phyloP scores from a whole-genome alignment of 108 stramenopile species.

The Conticribra guillardii region DNA sequence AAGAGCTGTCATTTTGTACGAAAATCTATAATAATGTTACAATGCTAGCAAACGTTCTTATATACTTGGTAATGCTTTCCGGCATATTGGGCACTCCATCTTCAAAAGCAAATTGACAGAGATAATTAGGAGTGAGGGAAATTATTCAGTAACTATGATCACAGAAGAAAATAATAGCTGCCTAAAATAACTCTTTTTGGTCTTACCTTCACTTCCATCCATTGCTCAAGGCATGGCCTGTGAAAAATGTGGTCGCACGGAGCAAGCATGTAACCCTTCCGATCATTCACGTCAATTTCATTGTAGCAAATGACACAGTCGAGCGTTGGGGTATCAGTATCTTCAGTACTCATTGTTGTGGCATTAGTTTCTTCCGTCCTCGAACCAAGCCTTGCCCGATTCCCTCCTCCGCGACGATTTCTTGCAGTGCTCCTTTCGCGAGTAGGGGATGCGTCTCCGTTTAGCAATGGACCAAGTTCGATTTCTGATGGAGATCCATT shows the following conservation, averaged over 20 bases:
- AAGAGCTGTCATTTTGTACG: too few relatives aligned
- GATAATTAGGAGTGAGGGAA: neutral
- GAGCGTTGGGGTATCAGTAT: slow-evolving; percentile 41
- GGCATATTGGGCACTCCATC: slow-evolving; percentile 94
- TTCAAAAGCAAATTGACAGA: neutral
- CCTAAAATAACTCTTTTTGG: slow-evolving; percentile 67
- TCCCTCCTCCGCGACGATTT: slow-evolving; percentile 37
- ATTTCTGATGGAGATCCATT: slow-evolving; percentile 58
- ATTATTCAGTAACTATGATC: neutral
- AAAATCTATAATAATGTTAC: too few relatives aligned
- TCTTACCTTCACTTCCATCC: slow-evolving; percentile 92
- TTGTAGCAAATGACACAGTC: slow-evolving; percentile 95
- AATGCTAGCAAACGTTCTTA: neutral
- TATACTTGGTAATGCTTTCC: slow-evolving; percentile 19
- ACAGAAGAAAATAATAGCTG: neutral
- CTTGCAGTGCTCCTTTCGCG: slow-evolving; percentile 22
- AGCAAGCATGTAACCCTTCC: slow-evolving; percentile 92
- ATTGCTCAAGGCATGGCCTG: slow-evolving; percentile 87
- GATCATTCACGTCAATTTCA: slow-evolving; percentile 72
- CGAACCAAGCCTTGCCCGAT: slow-evolving; percentile 31
- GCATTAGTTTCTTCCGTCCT: slow-evolving; percentile 26
- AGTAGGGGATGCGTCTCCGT: slow-evolving; percentile 31
- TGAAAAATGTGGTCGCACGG: slow-evolving; percentile 98
- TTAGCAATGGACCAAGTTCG: slow-evolving; percentile 47
- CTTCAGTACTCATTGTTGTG: slow-evolving; percentile 43